Percentiles rank a stretch among this genome's conserved stretches.
phyloP scores from a whole-genome alignment of 1,284 basidiomycete genomes.

The Leccinum ambiguum region DNA sequence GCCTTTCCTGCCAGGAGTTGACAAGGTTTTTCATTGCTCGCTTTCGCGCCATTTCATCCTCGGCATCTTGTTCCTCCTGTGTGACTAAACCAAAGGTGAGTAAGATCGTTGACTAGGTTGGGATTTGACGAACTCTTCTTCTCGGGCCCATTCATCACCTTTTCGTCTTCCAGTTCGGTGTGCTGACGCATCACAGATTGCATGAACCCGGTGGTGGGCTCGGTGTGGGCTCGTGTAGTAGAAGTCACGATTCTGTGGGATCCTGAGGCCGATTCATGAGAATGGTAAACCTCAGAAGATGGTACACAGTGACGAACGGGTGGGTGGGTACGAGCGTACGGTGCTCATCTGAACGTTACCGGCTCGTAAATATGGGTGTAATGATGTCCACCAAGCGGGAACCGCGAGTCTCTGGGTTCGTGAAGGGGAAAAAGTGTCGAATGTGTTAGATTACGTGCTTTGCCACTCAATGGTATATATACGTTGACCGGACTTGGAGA shows the following conservation, averaged over 20 bases:
- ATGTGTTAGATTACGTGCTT: neutral
- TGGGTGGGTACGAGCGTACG: slow-evolving; percentile 6
- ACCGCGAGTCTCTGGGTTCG: slow-evolving; percentile 9
- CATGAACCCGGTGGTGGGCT: slow-evolving; percentile 23
- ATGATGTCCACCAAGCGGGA: slow-evolving; percentile 10
- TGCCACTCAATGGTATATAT: slow-evolving; percentile 10
- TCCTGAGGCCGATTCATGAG: slow-evolving; percentile 17
- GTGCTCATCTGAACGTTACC: slow-evolving; percentile 17
- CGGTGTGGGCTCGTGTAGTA: slow-evolving; percentile 19
- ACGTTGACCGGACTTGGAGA: neutral
- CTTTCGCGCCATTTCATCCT: slow-evolving; percentile 43
- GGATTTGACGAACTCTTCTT: slow-evolving; percentile 22
- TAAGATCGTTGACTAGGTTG: neutral
- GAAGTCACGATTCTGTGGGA: slow-evolving; percentile 20
- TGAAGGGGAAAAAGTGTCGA: slow-evolving; percentile 7
- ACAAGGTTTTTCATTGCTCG: slow-evolving; percentile 50
- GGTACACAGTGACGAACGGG: slow-evolving; percentile 9
- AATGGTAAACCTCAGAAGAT: neutral
- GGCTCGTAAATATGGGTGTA: slow-evolving; percentile 2
- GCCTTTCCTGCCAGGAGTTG: slow-evolving; percentile 59
- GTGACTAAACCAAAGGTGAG: slow-evolving; percentile 34
- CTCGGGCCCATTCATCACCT: slow-evolving; percentile 11
- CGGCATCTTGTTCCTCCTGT: slow-evolving; percentile 47
- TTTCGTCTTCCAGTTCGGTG: slow-evolving; percentile 17
- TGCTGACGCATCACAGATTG: slow-evolving; percentile 17